A percentile compares a stretch with the other conserved stretches of the same genome.
Conservation (phyloP, 2,329 filamentous ascomycete species). For the Talaromyces sp. region DNA sequence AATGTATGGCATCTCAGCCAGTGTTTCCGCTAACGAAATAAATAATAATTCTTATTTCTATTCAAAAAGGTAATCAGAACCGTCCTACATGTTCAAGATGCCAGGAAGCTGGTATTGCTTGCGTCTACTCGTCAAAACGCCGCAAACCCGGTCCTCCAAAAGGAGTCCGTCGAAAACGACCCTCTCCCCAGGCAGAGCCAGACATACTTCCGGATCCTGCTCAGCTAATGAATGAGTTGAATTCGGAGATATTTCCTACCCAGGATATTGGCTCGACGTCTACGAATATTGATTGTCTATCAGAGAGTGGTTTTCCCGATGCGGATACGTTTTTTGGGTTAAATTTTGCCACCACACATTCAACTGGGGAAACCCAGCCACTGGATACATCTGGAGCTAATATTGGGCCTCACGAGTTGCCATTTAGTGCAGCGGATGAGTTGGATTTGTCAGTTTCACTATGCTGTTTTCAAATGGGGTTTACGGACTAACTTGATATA, state of each 20-base stretch:
- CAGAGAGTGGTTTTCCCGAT: neutral
- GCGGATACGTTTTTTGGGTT: neutral
- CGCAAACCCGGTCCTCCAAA: neutral
- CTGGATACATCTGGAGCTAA: neutral
- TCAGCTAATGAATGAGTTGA: neutral
- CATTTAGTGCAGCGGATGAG: neutral
- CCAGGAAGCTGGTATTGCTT: neutral
- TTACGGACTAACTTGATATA: neutral
- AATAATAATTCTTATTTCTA: neutral
- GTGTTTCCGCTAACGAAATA: neutral
- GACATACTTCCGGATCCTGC: neutral
- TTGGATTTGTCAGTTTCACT: neutral
- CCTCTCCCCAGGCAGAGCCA: neutral
- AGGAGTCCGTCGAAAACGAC: neutral
- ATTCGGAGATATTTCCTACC: neutral
- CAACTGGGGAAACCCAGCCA: neutral
- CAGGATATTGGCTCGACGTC: neutral
- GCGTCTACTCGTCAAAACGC: neutral
- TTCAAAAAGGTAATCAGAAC: neutral
- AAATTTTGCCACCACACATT: neutral
- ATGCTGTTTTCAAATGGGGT: neutral
- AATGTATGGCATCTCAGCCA: neutral
- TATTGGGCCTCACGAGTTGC: neutral
- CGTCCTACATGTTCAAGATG: neutral
- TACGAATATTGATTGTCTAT: neutral